These are phyloP conservation scores for Yarrowia bubula DNA, from an alignment of 805 yeast species.

Conservation along the genomic window DNA sequence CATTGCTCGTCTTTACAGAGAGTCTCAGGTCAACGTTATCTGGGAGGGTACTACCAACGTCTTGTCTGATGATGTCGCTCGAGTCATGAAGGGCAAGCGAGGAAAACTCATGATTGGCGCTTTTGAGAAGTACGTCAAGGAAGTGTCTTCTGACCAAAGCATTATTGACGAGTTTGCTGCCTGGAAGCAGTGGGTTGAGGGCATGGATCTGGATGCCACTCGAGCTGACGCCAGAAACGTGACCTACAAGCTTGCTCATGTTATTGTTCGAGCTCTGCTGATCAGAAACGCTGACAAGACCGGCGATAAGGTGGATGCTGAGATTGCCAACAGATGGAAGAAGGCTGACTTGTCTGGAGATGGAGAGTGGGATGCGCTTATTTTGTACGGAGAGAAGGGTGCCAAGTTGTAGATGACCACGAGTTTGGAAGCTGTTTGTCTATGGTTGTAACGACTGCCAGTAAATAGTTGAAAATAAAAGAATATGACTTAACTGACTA, in stretches of 20 bases:
- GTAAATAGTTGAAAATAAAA: too few species aligned
- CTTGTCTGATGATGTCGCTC: slow-evolving; percentile 35
- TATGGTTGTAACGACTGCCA: too few species aligned
- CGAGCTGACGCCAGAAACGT: slow-evolving; percentile 22
- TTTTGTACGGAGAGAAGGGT: background rate
- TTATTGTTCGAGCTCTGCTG: background rate
- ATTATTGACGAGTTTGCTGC: background rate
- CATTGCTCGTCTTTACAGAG: slow-evolving; percentile 36
- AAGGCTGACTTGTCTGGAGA: background rate
- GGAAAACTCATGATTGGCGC: background rate
- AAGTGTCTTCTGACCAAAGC: background rate
- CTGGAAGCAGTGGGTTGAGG: background rate
- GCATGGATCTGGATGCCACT: slow-evolving; percentile 6
- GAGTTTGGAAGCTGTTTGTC: too few species aligned
- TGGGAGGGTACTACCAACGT: slow-evolving; percentile 42
- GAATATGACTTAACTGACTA: too few species aligned
- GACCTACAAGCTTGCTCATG: slow-evolving; percentile 10
- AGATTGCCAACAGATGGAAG: slow-evolving; percentile 3
- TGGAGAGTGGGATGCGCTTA: background rate
- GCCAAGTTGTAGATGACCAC: background rate
- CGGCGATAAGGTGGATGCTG: background rate
- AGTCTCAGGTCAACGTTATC: slow-evolving; percentile 38
- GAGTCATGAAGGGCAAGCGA: slow-evolving; percentile 28
- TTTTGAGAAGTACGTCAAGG: slow-evolving; percentile 1
- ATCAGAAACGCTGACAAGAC: background rate